Conservation (phyloP, 495 filamentous ascomycete genomes). For the Penicillium ochrochloron region DNA sequence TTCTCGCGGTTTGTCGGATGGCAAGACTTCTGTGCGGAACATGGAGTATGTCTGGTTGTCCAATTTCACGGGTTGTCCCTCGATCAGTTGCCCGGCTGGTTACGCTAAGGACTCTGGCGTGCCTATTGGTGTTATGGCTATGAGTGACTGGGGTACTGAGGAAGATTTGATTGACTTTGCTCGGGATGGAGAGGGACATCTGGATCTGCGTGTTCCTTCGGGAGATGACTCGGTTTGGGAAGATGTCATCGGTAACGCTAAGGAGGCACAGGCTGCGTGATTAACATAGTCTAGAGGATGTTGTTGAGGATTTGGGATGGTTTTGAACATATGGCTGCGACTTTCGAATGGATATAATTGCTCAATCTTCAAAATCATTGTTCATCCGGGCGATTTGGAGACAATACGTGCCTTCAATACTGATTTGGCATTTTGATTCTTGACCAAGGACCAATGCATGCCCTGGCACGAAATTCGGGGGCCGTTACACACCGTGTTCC, state of each 20-base stretch:
- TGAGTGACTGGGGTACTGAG: slow-evolving; percentile 87
- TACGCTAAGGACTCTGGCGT: slow-evolving; percentile 62
- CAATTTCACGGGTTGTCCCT: slow-evolving; percentile 80
- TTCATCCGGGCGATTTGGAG: neutral
- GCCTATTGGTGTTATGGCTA: slow-evolving; percentile 87
- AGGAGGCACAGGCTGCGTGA: slow-evolving; percentile 19
- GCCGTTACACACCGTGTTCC: neutral
- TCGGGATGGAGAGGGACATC: slow-evolving; percentile 64
- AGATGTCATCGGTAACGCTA: slow-evolving; percentile 41
- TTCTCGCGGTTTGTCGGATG: slow-evolving; percentile 71
- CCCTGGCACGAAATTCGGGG: neutral
- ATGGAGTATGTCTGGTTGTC: slow-evolving; percentile 92
- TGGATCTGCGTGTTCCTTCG: slow-evolving; percentile 38
- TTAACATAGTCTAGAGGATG: neutral
- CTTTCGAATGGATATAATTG: neutral
- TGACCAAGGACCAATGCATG: neutral
- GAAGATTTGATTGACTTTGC: slow-evolving; percentile 79
- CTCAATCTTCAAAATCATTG: neutral
- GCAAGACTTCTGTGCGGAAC: slow-evolving; percentile 69
- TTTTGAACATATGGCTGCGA: neutral
- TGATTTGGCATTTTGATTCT: neutral
- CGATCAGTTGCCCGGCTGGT: slow-evolving; percentile 78
- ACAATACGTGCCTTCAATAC: neutral
- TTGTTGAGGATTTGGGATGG: neutral
- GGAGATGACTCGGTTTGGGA: slow-evolving; percentile 38